Conservation (phyloP, 163 green algal genomes). For the Scenedesmus sp. region DNA sequence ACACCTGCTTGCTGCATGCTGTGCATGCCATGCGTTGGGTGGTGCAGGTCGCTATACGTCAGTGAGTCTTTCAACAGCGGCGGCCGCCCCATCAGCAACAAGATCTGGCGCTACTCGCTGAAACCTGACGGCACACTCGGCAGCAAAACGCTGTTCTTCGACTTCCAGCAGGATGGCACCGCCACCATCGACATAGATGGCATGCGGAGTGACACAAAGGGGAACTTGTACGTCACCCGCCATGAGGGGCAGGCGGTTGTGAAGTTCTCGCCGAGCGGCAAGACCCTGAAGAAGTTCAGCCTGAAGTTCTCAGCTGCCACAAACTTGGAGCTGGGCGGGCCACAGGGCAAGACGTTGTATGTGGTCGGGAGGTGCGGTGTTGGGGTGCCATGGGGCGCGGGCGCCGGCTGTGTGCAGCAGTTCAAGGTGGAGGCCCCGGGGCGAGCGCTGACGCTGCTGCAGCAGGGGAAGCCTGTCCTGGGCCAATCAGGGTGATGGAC, state of each 20-base stretch:
- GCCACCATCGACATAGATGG: background rate
- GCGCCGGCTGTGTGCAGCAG: constrained; percentile 7
- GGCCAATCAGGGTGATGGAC: background rate
- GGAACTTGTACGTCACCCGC: constrained; percentile 36
- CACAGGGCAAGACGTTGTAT: background rate
- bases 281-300: background rate
- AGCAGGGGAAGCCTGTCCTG: background rate
- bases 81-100: constrained; percentile 13
- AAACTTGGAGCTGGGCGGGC: constrained; percentile 27
- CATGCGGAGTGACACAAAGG: constrained; percentile 15
- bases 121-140: constrained; percentile 12
- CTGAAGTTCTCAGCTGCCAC: background rate
- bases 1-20: too few species aligned
- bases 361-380: constrained; percentile 5
- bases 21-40: background rate
- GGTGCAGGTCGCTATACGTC: constrained; percentile 21
- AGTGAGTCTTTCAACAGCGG: constrained; percentile 23
- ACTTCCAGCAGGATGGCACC: constrained; percentile 8
- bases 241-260: background rate
- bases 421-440: background rate
- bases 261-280: background rate
- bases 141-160: background rate
- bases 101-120: constrained; percentile 16
- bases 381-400: background rate
- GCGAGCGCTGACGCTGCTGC: background rate